These are phyloP conservation scores for Phytomonas francai DNA, from an alignment of 208 protist species.

Conservation along the genomic window DNA sequence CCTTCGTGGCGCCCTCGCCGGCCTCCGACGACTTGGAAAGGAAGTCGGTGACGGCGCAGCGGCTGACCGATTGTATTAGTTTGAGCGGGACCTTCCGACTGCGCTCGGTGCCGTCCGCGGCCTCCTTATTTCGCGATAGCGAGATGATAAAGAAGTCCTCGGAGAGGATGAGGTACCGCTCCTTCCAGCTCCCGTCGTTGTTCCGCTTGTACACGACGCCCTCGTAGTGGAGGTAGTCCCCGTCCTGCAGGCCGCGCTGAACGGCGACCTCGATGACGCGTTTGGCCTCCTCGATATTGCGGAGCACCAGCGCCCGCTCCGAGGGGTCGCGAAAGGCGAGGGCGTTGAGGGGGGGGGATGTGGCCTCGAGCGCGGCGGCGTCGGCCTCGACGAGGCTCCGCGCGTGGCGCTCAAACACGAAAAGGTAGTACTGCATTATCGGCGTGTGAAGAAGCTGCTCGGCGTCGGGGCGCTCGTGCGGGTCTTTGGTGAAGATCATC, in stretches of 20 bases:
- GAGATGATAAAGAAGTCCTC: conserved; percentile 71
- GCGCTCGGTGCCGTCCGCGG: conserved; percentile 41
- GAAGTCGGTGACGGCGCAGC: conserved; percentile 35
- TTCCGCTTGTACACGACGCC: conserved; percentile 77
- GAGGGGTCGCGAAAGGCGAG: conserved; percentile 39
- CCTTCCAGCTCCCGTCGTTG: conserved; percentile 72
- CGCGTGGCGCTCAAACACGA: conserved; percentile 64
- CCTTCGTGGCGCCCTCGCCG: conserved; percentile 10
- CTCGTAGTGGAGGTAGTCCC: conserved; percentile 36
- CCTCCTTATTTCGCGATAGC: conserved; percentile 47
- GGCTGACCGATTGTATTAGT: conserved; percentile 55
- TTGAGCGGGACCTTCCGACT: conserved; percentile 62
- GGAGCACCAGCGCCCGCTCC: conserved; percentile 33
- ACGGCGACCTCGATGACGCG: conserved; percentile 31
- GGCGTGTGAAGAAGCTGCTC: conserved; percentile 65
- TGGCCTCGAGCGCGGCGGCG: conserved; percentile 21
- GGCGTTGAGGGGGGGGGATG: conserved; percentile 17
- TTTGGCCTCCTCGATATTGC: conserved; percentile 61
- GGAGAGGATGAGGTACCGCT: conserved; percentile 55
- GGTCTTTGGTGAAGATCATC: conserved; percentile 51
- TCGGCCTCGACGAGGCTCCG: conserved; percentile 36
- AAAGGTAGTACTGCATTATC: conserved; percentile 78
- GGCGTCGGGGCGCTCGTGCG: conserved; percentile 54
- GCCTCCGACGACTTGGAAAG: conserved; percentile 21
- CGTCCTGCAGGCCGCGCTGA: conserved; percentile 33